Base-by-base conservation (phyloP, 2,329 filamentous ascomycete genomes). In the Xylariomycetidae sp. region DNA sequence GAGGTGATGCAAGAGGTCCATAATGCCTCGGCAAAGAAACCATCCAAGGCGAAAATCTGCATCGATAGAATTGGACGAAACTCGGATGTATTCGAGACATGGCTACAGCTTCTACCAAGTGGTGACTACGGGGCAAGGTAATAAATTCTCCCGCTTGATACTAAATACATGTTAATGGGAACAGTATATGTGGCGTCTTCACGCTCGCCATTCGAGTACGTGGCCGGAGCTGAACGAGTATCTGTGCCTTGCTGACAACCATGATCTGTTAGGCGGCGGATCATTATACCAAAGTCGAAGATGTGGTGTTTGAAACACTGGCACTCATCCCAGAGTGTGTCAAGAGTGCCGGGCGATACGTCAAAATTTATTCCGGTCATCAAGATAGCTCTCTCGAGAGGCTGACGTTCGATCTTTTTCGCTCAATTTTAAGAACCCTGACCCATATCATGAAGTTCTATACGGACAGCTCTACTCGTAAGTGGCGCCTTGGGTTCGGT, bases 1-100 rank as follows among this genome's bases (percentile, higher is more conserved):
- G 26, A 39, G 23, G 37, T 39, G 12, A 36, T 39, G 29, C 27
- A 16, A 29, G 37, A 39, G 33, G 33, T 39, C 3, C 33, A 39
- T 10, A 13, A 27, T 15, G 17, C 17, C 19, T 36, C 20, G 18
- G 14, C 37, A 7, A 39, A 32, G 11, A 39, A 10, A n/a, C 8
- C n/a, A 23, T 30, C 28, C 15, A 30, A 30, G 28, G 20, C 28
- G 13, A 33, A 36, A 29, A 18, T 17, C 10, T 33, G 16, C 27
- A 25, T 39, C 9, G 27, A 39, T 25, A 39, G 33, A 13, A 11
- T 39, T 11, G 37, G 37, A 20, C 19, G 30, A 15, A 36, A 33
- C 18, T 39, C 37, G 14, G 37, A 28, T 12, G 33, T 23, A 7
- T 26, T 39, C 17, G 23, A 25, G 19, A 27, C n/a, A 16, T 39